These are phyloP conservation scores for Clarkia xantiana DNA, from an alignment of 345 rosid species.

Conservation along the genomic window DNA sequence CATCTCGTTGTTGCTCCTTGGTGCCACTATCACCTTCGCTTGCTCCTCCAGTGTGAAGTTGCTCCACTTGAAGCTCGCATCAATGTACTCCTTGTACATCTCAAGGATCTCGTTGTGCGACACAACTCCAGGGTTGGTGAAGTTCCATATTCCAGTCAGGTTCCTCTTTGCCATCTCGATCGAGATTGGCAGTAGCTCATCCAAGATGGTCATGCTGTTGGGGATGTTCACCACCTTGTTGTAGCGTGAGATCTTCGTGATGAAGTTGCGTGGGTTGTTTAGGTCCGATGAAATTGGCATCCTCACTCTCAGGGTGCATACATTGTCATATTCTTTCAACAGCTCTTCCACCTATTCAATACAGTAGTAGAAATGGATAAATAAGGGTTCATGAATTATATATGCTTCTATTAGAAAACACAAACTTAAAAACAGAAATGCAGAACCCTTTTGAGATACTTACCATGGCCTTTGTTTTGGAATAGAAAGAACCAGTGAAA, in stretches of 20 bases:
- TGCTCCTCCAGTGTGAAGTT: constrained; percentile 40
- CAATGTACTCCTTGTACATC: constrained; percentile 34
- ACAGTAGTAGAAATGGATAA: neutral
- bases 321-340: constrained; percentile 32
- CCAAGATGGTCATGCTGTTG: constrained; percentile 37
- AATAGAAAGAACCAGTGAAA: constrained; percentile 34
- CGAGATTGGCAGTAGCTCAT: constrained; percentile 33
- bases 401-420: too few species aligned
- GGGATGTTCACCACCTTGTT: constrained; percentile 38
- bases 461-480: constrained; percentile 44
- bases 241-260: constrained; percentile 34
- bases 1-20: constrained; percentile 45
- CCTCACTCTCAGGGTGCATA: constrained; percentile 35
- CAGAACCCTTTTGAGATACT: constrained; percentile 1
- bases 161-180: constrained; percentile 42
- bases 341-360: constrained; percentile 35
- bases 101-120: constrained; percentile 38
- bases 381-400: too few species aligned
- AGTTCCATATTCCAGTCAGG: constrained; percentile 41
- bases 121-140: constrained; percentile 40
- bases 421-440: too few species aligned
- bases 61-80: constrained; percentile 21
- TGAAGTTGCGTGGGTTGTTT: constrained; percentile 38
- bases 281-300: constrained; percentile 46
- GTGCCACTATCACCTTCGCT: constrained; percentile 39